Conservation (phyloP, 129 eudicot genomes). For the Lactuca sativa region DNA sequence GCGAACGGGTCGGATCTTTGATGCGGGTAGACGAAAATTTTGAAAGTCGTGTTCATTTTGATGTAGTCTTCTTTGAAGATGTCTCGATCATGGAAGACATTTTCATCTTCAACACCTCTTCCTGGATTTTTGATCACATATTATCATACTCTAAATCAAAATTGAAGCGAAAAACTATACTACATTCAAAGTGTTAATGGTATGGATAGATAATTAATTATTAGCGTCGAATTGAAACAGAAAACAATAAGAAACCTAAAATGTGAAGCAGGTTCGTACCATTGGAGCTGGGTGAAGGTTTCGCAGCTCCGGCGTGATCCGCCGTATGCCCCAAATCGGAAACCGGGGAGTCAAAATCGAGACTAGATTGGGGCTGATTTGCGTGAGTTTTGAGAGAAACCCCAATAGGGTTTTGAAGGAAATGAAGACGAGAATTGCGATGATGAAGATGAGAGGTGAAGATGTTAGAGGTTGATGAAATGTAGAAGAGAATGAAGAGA, state of each 20-base stretch:
- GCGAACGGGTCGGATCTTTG: slow-evolving; percentile 70
- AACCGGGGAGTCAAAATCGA: slow-evolving; percentile 15
- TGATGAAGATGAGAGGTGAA: slow-evolving; percentile 24
- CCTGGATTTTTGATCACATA: slow-evolving; percentile 19
- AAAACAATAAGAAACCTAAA: background rate
- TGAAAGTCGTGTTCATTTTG: slow-evolving; percentile 67
- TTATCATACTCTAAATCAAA: background rate
- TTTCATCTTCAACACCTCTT: slow-evolving; percentile 28
- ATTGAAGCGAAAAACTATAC: background rate
- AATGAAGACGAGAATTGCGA: slow-evolving; percentile 31
- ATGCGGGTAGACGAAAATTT: slow-evolving; percentile 79
- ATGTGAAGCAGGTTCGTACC: slow-evolving; percentile 5
- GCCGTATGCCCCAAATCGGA: slow-evolving; percentile 2
- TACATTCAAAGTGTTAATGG: slow-evolving; percentile 5
- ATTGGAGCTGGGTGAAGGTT: background rate
- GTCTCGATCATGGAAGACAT: slow-evolving; percentile 60
- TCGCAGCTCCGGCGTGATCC: slow-evolving; percentile 11
- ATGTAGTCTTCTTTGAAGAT: slow-evolving; percentile 60
- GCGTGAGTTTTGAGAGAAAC: background rate
- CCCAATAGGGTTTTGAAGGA: slow-evolving; percentile 24
- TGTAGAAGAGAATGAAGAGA: slow-evolving; percentile 42
- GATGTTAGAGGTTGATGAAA: slow-evolving; percentile 48
- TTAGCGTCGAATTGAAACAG: background rate
- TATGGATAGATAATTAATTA: background rate
- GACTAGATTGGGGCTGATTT: slow-evolving; percentile 14